phyloP scores from a whole-genome alignment of 495 filamentous ascomycete genomes.

The Gamarada debralockiae region DNA sequence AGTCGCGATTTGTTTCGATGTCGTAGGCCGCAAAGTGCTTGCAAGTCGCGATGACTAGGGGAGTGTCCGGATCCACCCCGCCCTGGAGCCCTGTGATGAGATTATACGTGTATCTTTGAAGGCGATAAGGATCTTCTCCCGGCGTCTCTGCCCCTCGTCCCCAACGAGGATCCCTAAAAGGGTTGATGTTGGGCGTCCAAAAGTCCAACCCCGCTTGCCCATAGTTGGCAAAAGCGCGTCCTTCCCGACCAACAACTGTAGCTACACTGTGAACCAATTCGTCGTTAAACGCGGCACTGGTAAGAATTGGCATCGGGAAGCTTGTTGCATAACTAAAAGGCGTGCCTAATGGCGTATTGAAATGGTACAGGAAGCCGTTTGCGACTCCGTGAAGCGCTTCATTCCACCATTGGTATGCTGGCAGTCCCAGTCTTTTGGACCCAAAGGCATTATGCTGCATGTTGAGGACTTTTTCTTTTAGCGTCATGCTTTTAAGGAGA shows the following conservation, averaged over 20 bases:
- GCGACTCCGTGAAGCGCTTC: slow-evolving; percentile 44
- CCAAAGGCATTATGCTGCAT: slow-evolving; percentile 29
- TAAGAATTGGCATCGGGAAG: slow-evolving; percentile 42
- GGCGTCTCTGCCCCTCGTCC: slow-evolving; percentile 36
- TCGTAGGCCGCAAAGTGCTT: slow-evolving; percentile 61
- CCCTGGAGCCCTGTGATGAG: slow-evolving; percentile 59
- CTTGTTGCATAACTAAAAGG: slow-evolving; percentile 42
- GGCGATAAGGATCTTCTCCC: slow-evolving; percentile 46
- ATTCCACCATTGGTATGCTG: slow-evolving; percentile 46
- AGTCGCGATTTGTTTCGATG: slow-evolving; percentile 29
- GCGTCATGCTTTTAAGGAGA: not conserved
- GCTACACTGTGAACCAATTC: slow-evolving; percentile 38
- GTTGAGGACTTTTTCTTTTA: not conserved
- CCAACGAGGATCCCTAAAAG: slow-evolving; percentile 41
- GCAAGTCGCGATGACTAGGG: slow-evolving; percentile 51
- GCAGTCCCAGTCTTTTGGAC: slow-evolving; percentile 33
- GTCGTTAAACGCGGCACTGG: slow-evolving; percentile 44
- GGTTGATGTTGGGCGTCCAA: slow-evolving; percentile 66
- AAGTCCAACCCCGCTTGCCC: slow-evolving; percentile 53
- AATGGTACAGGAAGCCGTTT: slow-evolving; percentile 30
- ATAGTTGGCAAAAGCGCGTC: slow-evolving; percentile 60
- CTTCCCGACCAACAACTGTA: slow-evolving; percentile 32
- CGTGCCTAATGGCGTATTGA: slow-evolving; percentile 19
- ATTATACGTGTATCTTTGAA: slow-evolving; percentile 51
- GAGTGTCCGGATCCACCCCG: slow-evolving; percentile 29